These are phyloP conservation scores for Botryosphaeria agaves DNA, from an alignment of 2,329 filamentous ascomycete species.

Conservation along the genomic window DNA sequence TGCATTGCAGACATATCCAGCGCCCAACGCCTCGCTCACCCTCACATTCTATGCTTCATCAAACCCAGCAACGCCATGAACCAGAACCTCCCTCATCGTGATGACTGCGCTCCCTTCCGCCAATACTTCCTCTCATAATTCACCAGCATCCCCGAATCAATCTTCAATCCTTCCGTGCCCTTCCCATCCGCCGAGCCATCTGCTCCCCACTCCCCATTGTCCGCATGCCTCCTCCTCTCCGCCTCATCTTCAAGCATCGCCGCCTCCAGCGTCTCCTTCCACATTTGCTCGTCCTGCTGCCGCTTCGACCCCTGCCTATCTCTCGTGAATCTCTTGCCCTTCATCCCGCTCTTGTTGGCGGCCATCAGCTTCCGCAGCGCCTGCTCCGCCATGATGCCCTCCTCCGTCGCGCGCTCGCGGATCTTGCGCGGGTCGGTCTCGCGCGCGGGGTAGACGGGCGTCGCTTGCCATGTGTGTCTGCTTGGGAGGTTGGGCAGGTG, in stretches of 20 bases:
- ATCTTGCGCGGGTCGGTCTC: constrained; percentile 42
- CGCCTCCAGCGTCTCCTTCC: constrained; percentile 38
- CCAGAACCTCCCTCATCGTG: no score
- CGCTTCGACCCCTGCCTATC: constrained; percentile 6
- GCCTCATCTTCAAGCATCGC: constrained; percentile 24
- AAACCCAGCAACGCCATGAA: no score
- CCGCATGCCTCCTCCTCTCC: constrained; percentile 14
- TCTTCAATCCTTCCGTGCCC: constrained; percentile 17
- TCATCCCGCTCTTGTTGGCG: constrained; percentile 26
- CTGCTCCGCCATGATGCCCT: constrained; percentile 47
- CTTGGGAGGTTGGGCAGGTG: constrained; percentile 47
- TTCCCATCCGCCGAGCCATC: constrained; percentile 9
- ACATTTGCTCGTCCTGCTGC: constrained; percentile 29
- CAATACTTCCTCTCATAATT: constrained; percentile 44
- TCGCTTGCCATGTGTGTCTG: constrained; percentile 45
- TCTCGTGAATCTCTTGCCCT: constrained; percentile 5
- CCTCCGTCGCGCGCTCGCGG: constrained; percentile 44
- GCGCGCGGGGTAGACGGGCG: constrained; percentile 38
- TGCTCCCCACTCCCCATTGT: constrained; percentile 12
- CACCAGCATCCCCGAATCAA: constrained; percentile 32
- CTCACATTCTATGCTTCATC: no score
- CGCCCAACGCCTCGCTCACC: constrained; percentile 22
- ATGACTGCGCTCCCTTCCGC: constrained; percentile 28
- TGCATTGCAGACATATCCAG: no score
- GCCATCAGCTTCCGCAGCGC: constrained; percentile 42